Base-by-base conservation (phyloP, 208 protist genomes). In the Leishmania braziliensis region DNA sequence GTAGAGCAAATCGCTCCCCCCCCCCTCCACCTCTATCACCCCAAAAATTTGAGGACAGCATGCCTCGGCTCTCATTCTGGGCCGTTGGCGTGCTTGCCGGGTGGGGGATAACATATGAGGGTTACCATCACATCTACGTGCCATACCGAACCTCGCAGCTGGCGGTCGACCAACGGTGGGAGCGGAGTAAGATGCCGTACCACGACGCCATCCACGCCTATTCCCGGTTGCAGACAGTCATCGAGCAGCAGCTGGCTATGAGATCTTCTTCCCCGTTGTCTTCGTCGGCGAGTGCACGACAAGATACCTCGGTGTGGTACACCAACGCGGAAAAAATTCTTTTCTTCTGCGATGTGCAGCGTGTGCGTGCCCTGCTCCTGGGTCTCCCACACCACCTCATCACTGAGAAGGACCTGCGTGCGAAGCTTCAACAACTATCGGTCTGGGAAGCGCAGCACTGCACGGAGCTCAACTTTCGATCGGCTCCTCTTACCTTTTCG, bases 281-380 rank as follows among this genome's bases (percentile, higher is more conserved):
- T 39, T 23, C 74, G 62, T 60, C 75, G n/a, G 53, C 48, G 70
- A 12, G 51, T 29, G 43, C 36, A 43, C 74, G 16, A 29, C 53
- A n/a, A 5, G 29, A 51, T 71, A 82, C 36, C 72, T 88, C 83
- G 10, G 74, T 56, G 77, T 87, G 62, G 63, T 63, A 56, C 20
- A 93, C 85, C 53, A 95, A 92, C 71, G 48, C 66, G 10, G 88
- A 93, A 26, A 88, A 87, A 29, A 63, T 93, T 70, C 77, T 81
- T n/a, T 86, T 95, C 56, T 95, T 89, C 53, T 93, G 89, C 63
- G 87, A 91, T 54, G 39, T 95, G 16, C 91, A 95, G 84, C 77
- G 70, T 4, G 6, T 92, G 18, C 83, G 90, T 8, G 77, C 81
- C 26, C 54, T 82, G 1, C 84, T 95, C 46, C 80, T 89, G 54